phyloP scores from a whole-genome alignment of 2,329 filamentous ascomycete species.

The Aspergillus uvarum region DNA sequence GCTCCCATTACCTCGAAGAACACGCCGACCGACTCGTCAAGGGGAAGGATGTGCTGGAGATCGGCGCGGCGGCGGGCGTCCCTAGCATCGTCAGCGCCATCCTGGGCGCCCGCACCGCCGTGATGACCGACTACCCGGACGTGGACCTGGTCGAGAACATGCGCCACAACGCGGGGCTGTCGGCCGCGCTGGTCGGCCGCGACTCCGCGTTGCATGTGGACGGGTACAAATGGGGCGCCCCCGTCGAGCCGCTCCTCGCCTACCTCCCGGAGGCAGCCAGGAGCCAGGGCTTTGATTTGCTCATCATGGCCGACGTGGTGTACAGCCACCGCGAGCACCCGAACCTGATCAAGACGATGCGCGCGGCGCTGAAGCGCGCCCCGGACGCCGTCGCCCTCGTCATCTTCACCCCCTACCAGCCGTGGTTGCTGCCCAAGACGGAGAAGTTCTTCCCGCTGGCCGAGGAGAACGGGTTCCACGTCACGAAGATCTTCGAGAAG shows the following conservation, averaged over 20 bases:
- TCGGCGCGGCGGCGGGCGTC: slow-evolving; percentile 84
- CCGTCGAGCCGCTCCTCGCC: slow-evolving; percentile 58
- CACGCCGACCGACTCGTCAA: slow-evolving; percentile 61
- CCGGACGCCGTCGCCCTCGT: slow-evolving; percentile 68
- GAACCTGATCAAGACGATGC: slow-evolving; percentile 72
- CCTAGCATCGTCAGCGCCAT: slow-evolving; percentile 76
- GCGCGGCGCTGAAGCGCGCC: slow-evolving; percentile 61
- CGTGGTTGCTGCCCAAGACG: slow-evolving; percentile 84
- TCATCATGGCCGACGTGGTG: slow-evolving; percentile 84
- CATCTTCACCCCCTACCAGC: slow-evolving; percentile 92
- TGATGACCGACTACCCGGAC: slow-evolving; percentile 89
- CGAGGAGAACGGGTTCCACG: slow-evolving; percentile 66
- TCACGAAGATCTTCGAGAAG: slow-evolving; percentile 78
- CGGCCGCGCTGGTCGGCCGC: slow-evolving; percentile 47
- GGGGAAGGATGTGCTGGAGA: slow-evolving; percentile 73
- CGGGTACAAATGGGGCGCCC: slow-evolving; percentile 82
- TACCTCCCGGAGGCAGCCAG: slow-evolving; percentile 50
- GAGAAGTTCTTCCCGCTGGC: slow-evolving; percentile 82
- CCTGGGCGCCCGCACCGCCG: slow-evolving; percentile 65
- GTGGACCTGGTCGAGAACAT: slow-evolving; percentile 78
- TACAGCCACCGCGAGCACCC: slow-evolving; percentile 88
- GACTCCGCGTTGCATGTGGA: slow-evolving; percentile 55
- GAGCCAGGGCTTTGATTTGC: slow-evolving; percentile 64
- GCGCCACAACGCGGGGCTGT: slow-evolving; percentile 67
- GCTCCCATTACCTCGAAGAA: slow-evolving; percentile 75